phyloP scores from a whole-genome alignment of 306 rosid species.

The Lablab purpureus region DNA sequence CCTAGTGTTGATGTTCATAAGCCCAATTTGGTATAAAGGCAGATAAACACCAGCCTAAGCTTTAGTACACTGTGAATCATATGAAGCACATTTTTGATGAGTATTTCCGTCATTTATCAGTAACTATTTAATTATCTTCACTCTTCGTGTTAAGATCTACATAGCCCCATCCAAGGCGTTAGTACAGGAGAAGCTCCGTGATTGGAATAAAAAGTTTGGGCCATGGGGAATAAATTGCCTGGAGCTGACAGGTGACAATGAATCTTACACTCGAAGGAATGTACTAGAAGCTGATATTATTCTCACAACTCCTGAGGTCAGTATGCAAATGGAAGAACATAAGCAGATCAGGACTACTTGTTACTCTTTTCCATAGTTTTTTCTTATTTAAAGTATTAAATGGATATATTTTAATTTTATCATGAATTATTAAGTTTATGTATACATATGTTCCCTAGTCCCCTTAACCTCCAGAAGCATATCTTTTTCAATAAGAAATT shows the following conservation, averaged over 20 bases:
- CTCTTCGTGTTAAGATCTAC: conserved; percentile 71
- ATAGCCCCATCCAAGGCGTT: conserved; percentile 97
- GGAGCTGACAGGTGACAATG: conserved; percentile 95
- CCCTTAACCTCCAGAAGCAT: background rate
- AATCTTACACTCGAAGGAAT: conserved; percentile 71
- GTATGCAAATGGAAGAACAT: conserved; percentile 43
- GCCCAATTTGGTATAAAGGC: conserved; percentile 2
- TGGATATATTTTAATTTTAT: background rate
- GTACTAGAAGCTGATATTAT: conserved; percentile 90
- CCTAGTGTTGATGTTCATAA: conserved; percentile 2
- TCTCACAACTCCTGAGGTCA: conserved; percentile 96
- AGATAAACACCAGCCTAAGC: conserved; percentile 24
- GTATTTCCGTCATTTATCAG: conserved; percentile 16
- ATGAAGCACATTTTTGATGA: conserved; percentile 43
- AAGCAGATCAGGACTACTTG: background rate
- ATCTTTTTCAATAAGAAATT: conserved; percentile 9
- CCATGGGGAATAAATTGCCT: conserved; percentile 79
- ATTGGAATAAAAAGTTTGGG: conserved; percentile 87
- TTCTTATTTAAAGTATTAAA: conserved; percentile 31
- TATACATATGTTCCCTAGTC: conserved; percentile 35
- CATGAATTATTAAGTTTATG: conserved; percentile 32
- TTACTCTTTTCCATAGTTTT: conserved; percentile 10
- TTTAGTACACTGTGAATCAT: conserved; percentile 41
- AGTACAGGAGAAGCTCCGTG: conserved; percentile 95
- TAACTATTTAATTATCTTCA: conserved; percentile 49